Conservation (phyloP, 2,329 filamentous ascomycete genomes). For the Fusarium tupiense region DNA sequence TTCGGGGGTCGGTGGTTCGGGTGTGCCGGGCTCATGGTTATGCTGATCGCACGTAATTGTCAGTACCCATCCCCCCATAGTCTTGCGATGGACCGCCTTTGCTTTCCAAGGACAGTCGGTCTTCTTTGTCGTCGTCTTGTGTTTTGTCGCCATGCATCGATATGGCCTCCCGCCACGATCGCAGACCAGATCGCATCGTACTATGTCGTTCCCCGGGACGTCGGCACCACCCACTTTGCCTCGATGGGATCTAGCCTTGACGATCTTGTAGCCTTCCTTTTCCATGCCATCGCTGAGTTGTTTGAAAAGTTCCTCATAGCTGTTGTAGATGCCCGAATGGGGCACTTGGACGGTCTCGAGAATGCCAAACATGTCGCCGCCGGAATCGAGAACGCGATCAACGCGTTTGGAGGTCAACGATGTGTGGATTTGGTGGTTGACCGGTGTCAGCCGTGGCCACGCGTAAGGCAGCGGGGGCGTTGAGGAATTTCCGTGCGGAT, state of each 20-base stretch:
- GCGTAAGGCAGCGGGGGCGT: conserved; percentile 28
- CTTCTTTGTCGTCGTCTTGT: conserved; percentile 58
- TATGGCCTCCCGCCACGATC: conserved; percentile 56
- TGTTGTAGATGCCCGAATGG: conserved; percentile 49
- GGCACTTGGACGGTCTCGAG: conserved; percentile 53
- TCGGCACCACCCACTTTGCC: conserved; percentile 53
- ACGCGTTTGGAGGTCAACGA: conserved; percentile 43
- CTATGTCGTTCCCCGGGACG: conserved; percentile 54
- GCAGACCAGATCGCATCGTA: conserved; percentile 57
- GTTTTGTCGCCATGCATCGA: conserved; percentile 55
- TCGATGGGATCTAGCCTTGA: conserved; percentile 56
- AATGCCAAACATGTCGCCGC: conserved; percentile 55
- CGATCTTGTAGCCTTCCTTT: conserved; percentile 58
- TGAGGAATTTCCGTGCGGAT: conserved; percentile 41
- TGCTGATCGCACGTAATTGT: conserved; percentile 56
- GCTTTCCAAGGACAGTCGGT: conserved; percentile 58
- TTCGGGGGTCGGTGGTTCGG: conserved; percentile 52
- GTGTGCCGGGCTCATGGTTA: conserved; percentile 57
- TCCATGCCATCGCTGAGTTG: conserved; percentile 54
- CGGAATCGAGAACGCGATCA: conserved; percentile 36
- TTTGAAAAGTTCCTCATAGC: conserved; percentile 55
- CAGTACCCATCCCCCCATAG: conserved; percentile 56
- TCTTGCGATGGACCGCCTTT: conserved; percentile 56
- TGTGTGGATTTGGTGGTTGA: conserved; percentile 43
- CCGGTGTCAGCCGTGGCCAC: conserved; percentile 43